Conservation (phyloP, 306 rosid species). For the Psophocarpus tetragonolobus region DNA sequence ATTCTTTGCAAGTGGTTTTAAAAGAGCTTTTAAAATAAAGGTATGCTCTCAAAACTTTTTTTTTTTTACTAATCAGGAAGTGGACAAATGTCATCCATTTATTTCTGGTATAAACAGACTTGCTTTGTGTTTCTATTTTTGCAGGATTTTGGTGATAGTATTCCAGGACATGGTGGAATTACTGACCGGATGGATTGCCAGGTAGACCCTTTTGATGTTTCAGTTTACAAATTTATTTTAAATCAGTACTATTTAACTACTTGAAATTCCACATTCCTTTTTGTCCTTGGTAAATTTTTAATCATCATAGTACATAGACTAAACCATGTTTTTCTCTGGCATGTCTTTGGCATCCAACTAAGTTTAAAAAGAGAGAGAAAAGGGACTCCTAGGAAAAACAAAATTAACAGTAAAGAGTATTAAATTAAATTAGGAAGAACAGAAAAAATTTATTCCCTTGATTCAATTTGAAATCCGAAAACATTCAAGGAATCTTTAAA, state of each 20-base stretch:
- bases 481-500: conserved; percentile 7
- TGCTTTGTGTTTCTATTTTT: conserved; percentile 17
- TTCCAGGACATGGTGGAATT: conserved; percentile 99
- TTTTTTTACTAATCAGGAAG: conserved; percentile 18
- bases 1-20: conserved; percentile 99
- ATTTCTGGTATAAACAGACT: conserved; percentile 18
- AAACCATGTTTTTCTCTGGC: conserved; percentile 17
- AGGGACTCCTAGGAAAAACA: not conserved
- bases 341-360: not conserved
- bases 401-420: not conserved
- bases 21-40: conserved; percentile 98
- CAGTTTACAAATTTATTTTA: conserved; percentile 5
- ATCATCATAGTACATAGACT: not conserved
- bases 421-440: not conserved
- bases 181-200: conserved; percentile 99
- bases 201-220: conserved; percentile 50
- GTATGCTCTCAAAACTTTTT: conserved; percentile 41
- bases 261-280: not conserved
- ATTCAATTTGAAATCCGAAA: not conserved
- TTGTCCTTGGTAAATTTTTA: not conserved
- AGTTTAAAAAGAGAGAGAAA: not conserved
- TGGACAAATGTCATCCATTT: conserved; percentile 22
- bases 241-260: not conserved
- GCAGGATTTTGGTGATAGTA: conserved; percentile 99
- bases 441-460: not conserved